Conservation (phyloP, 73 alveolate genomes). For the Urostyla sp. region DNA sequence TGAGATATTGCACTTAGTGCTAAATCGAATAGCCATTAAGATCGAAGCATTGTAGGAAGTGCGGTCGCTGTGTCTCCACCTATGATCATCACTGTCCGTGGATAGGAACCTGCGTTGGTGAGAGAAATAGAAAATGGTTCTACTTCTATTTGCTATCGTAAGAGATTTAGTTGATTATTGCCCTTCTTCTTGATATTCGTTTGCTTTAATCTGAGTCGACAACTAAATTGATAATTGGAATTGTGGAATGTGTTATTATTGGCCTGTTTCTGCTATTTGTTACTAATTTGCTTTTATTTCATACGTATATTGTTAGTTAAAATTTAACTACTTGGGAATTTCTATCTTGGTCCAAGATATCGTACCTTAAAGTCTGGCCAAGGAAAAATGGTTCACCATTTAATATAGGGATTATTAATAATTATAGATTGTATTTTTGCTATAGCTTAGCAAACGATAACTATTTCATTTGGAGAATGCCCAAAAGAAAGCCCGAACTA, state of each 20-base stretch:
- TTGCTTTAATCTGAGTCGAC: background rate
- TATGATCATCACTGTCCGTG: conserved; percentile 87
- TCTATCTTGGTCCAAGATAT: conserved; percentile 72
- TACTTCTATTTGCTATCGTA: conserved; percentile 66
- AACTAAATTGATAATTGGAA: background rate
- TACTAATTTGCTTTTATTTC: background rate
- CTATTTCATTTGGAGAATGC: conserved; percentile 59
- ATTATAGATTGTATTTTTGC: conserved; percentile 52
- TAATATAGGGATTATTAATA: conserved; percentile 35
- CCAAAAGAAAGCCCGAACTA: conserved; percentile 48
- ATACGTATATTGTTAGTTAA: conserved; percentile 3
- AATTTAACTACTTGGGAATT: conserved; percentile 84
- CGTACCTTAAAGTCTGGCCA: conserved; percentile 67
- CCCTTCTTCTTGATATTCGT: background rate
- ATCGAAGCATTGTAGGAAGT: conserved; percentile 71
- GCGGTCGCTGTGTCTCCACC: conserved; percentile 77
- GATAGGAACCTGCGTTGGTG: conserved; percentile 85
- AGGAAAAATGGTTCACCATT: conserved; percentile 62
- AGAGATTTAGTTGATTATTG: conserved; percentile 27
- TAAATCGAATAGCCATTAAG: conserved; percentile 76
- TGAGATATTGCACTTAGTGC: conserved; percentile 79
- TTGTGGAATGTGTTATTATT: background rate
- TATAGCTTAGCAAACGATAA: conserved; percentile 17
- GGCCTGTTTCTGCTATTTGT: conserved; percentile 2
- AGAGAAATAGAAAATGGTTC: conserved; percentile 82